Conservation (phyloP, 1,284 basidiomycete genomes). For the Schizopora paradoxa region DNA sequence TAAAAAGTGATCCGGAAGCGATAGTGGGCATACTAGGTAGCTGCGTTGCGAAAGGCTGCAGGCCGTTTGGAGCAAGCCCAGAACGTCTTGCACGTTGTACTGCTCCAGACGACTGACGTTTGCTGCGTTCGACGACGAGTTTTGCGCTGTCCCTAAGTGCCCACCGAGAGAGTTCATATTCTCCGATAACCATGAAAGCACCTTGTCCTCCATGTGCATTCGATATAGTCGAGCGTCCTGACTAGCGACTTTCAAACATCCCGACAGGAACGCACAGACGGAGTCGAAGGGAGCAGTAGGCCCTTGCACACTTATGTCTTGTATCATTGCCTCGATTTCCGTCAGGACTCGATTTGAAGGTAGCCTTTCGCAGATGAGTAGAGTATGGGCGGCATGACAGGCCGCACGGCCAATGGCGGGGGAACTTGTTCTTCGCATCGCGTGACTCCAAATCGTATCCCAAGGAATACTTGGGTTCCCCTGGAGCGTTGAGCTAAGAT, state of each 20-base stretch:
- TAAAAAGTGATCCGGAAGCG: conserved; percentile 63
- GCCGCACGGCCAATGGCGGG: conserved; percentile 72
- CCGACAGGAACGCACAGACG: conserved; percentile 73
- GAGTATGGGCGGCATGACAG: conserved; percentile 63
- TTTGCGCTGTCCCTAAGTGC: too few relatives aligned
- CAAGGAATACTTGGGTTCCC: conserved; percentile 39
- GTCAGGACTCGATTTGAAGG: conserved; percentile 49
- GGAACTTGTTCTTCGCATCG: conserved; percentile 66
- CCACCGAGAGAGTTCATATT: conserved; percentile 47
- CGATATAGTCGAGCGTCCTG: conserved; percentile 78
- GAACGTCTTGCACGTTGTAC: conserved; percentile 53
- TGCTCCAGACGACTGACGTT: conserved; percentile 40
- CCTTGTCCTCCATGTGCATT: conserved; percentile 78
- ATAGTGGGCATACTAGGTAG: conserved; percentile 39
- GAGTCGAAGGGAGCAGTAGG: conserved; percentile 81
- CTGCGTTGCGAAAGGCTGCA: conserved; percentile 48
- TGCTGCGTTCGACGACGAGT: conserved; percentile 9
- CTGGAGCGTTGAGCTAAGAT: conserved; percentile 18
- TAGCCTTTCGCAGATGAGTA: conserved; percentile 46
- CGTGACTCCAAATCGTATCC: conserved; percentile 78
- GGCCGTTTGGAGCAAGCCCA: conserved; percentile 58
- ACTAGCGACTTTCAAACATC: conserved; percentile 61
- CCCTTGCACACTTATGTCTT: conserved; percentile 83
- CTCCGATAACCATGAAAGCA: conserved; percentile 76
- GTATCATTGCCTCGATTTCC: conserved; percentile 72